These are phyloP conservation scores for Ligustrum vulgare DNA, from an alignment of 257 asterid species.

Conservation along the genomic window DNA sequence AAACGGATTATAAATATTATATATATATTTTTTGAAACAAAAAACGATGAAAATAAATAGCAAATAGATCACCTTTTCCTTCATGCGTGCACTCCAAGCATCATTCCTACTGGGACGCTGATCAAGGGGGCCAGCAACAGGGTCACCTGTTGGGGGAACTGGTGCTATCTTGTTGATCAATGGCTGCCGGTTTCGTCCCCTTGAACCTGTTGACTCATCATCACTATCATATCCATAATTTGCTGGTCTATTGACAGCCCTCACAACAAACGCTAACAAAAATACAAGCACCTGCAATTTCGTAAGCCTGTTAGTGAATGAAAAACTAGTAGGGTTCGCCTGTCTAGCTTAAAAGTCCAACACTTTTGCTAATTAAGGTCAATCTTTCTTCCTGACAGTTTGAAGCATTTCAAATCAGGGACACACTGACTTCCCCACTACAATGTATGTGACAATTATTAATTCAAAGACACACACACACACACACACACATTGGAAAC, in stretches of 20 bases:
- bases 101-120: slow-evolving; percentile 90
- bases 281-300: slow-evolving; percentile 81
- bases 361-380: background rate
- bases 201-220: slow-evolving; percentile 80
- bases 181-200: slow-evolving; percentile 88
- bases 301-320: slow-evolving; percentile 14
- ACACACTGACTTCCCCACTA: background rate
- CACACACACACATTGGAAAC: too few relatives aligned
- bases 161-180: slow-evolving; percentile 63
- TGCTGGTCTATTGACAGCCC: slow-evolving; percentile 86
- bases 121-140: slow-evolving; percentile 71
- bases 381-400: background rate
- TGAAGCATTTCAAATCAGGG: background rate
- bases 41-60: background rate
- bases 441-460: background rate
- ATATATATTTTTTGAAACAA: too few relatives aligned
- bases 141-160: slow-evolving; percentile 71
- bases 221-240: slow-evolving; percentile 76
- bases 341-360: background rate
- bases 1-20: background rate
- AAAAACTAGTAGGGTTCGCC: background rate
- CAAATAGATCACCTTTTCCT: slow-evolving; percentile 68
- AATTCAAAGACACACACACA: background rate
- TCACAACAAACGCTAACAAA: slow-evolving; percentile 80
- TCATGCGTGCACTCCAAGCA: slow-evolving; percentile 99